Percentiles rank a stretch among this genome's conserved stretches.
Evolutionary conservation across 164 flowering plant genomes (phyloP).

Genomic region (Amborella trichopoda): DNA sequence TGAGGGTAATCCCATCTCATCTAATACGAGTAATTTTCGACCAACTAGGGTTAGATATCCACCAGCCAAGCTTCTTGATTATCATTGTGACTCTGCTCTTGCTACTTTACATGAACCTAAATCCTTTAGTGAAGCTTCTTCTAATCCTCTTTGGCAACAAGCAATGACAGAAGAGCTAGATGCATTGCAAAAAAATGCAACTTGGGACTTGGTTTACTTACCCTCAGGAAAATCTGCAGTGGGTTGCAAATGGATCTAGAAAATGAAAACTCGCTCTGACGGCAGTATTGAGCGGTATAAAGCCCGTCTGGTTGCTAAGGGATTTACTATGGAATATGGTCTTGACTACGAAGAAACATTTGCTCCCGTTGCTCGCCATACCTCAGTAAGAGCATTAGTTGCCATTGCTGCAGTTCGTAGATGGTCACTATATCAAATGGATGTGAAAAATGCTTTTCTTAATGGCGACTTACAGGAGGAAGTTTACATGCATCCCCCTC

Average conservation of each 20-base stretch:
- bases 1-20: too few relatives aligned
- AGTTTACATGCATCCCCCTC: neutral
- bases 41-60: too few relatives aligned
- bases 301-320: too few relatives aligned
- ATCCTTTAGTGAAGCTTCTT: neutral
- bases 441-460: neutral
- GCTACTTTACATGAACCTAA: too few relatives aligned
- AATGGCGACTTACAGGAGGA: neutral
- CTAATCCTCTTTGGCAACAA: neutral
- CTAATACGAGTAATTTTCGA: too few relatives aligned
- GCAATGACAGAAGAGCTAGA: constrained; percentile 4
- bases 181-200: neutral
- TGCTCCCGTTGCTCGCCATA: too few relatives aligned
- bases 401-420: neutral
- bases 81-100: too few relatives aligned
- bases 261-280: too few relatives aligned
- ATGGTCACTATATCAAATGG: neutral
- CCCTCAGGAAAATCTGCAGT: neutral
- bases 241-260: constrained; percentile 4
- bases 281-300: too few relatives aligned
- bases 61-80: too few relatives aligned
- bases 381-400: neutral
- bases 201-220: neutral
- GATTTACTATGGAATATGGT: too few relatives aligned
- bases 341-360: too few relatives aligned